Evolutionary conservation across 1,139 yeast species (phyloP).

Genomic region (Taiozyma sp.): DNA sequence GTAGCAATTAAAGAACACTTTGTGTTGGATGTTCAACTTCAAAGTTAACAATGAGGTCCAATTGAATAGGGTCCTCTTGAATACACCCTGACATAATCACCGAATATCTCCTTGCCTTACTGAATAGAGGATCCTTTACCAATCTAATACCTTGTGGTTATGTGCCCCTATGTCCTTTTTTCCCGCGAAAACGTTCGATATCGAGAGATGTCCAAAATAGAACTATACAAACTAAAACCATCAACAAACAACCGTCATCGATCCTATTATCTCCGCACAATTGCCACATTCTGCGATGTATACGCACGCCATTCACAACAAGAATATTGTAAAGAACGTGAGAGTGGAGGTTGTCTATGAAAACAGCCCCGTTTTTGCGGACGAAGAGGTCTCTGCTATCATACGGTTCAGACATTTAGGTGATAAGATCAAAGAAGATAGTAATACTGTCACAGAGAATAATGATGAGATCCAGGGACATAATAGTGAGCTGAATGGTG

Average conservation of each 20-base stretch:
- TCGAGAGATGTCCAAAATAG: no score
- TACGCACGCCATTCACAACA: not conserved
- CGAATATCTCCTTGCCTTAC: no score
- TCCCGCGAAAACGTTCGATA: no score
- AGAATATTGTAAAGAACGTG: constrained; percentile 22
- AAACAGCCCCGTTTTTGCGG: constrained; percentile 32
- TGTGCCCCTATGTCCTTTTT: no score
- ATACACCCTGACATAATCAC: no score
- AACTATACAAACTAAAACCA: not conserved
- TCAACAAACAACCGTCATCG: not conserved
- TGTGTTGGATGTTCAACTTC: no score
- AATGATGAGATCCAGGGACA: not conserved
- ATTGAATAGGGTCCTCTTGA: no score
- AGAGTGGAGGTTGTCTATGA: constrained; percentile 33
- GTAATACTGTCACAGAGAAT: not conserved
- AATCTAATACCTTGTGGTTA: no score
- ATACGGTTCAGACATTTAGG: constrained; percentile 34
- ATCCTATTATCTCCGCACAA: not conserved
- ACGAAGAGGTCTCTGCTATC: constrained; percentile 30
- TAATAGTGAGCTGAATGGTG: not conserved
- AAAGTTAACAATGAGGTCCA: no score
- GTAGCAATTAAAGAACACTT: no score
- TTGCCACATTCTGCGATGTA: not conserved
- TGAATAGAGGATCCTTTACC: no score
- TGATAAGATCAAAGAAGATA: not conserved